These are phyloP conservation scores for Arthrocladium fulminans DNA, from an alignment of 2,329 filamentous ascomycete species.

Conservation along the genomic window DNA sequence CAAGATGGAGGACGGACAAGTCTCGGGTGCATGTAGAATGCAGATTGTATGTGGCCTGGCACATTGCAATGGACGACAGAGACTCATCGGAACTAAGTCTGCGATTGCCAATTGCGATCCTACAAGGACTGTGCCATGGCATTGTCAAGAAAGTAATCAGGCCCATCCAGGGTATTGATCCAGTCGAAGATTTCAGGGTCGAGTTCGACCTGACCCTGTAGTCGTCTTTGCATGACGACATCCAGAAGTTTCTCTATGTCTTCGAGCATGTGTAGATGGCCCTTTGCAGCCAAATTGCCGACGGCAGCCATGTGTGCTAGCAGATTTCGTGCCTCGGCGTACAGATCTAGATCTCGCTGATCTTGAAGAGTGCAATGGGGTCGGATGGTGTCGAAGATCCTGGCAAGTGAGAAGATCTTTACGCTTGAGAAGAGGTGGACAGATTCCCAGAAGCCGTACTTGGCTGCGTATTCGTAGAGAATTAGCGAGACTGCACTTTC, in stretches of 20 bases:
- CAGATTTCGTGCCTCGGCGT: background rate
- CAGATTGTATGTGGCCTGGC: no score
- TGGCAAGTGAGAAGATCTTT: slow-evolving; percentile 17
- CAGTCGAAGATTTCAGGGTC: background rate
- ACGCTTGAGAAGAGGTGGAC: slow-evolving; percentile 24
- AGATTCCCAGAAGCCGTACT: slow-evolving; percentile 24
- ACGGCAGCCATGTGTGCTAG: background rate
- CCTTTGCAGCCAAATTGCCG: background rate
- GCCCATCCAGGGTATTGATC: background rate
- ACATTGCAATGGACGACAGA: no score
- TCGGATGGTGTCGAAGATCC: slow-evolving; percentile 2
- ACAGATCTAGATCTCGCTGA: background rate
- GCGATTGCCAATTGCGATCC: no score
- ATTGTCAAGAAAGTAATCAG: no score
- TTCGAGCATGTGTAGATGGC: background rate
- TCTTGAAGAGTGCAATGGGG: background rate
- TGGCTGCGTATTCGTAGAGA: slow-evolving; percentile 8
- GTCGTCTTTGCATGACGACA: background rate
- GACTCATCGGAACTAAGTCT: no score
- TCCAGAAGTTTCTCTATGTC: background rate
- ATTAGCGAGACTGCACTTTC: background rate
- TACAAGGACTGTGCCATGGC: no score
- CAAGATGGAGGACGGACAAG: no score
- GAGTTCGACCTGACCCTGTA: background rate
- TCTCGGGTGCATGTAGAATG: no score